phyloP scores from a whole-genome alignment of 169 alveolate genomes.

The Cryptosporidium viatorum region DNA sequence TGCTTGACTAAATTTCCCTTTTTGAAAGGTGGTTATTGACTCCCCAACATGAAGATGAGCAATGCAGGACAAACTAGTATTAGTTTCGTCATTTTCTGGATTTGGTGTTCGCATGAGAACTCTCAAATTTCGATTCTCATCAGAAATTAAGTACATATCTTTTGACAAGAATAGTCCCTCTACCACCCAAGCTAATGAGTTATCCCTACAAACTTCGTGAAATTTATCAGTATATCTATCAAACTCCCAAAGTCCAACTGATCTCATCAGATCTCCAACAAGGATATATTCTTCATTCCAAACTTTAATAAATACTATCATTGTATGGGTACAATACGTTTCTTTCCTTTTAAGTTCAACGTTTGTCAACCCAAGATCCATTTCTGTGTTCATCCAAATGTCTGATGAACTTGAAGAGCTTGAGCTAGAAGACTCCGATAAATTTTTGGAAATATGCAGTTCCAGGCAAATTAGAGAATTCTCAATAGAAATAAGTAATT shows the following conservation, averaged over 20 bases:
- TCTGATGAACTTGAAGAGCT: slow-evolving; percentile 31
- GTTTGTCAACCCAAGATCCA: neutral
- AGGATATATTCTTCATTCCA: slow-evolving; percentile 45
- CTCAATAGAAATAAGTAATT: slow-evolving; percentile 45
- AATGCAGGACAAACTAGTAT: slow-evolving; percentile 43
- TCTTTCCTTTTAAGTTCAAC: slow-evolving; percentile 12
- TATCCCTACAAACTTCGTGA: slow-evolving; percentile 58
- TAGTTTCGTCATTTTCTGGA: slow-evolving; percentile 59
- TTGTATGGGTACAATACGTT: slow-evolving; percentile 56
- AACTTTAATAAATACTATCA: slow-evolving; percentile 52
- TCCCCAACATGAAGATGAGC: slow-evolving; percentile 73
- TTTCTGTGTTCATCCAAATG: neutral
- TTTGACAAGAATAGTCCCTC: slow-evolving; percentile 44
- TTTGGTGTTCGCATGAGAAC: slow-evolving; percentile 24
- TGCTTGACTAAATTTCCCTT: slow-evolving; percentile 34
- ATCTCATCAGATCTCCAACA: slow-evolving; percentile 74
- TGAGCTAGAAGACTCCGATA: neutral
- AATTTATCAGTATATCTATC: slow-evolving; percentile 46
- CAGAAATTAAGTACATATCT: slow-evolving; percentile 58
- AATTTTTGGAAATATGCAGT: neutral
- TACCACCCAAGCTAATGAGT: slow-evolving; percentile 64
- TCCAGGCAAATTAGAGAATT: slow-evolving; percentile 38
- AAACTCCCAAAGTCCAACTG: slow-evolving; percentile 72
- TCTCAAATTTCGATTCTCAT: slow-evolving; percentile 55
- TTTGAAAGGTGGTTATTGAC: slow-evolving; percentile 39